phyloP scores from a whole-genome alignment of 75 land plant species.

The Sequoiadendron giganteum region DNA sequence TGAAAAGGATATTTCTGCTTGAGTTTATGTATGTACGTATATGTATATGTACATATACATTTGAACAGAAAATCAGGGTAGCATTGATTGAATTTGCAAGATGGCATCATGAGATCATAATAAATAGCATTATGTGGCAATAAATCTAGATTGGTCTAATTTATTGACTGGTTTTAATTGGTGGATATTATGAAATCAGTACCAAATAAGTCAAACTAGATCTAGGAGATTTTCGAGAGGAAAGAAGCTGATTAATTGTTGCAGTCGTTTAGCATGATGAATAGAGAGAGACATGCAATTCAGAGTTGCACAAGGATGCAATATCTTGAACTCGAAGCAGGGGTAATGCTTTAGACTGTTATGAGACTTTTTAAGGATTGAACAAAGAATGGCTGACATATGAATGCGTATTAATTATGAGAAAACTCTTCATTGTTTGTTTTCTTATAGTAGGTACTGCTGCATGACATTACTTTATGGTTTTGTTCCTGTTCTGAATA shows the following conservation, averaged over 20 bases:
- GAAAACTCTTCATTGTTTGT: background rate
- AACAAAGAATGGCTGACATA: background rate
- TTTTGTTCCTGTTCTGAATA: slow-evolving; percentile 4
- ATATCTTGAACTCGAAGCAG: background rate
- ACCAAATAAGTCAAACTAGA: background rate
- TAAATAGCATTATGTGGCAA: background rate
- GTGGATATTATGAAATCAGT: background rate
- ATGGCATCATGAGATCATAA: background rate
- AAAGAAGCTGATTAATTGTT: background rate
- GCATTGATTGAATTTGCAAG: background rate
- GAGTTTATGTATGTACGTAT: background rate
- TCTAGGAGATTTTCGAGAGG: background rate
- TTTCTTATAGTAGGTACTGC: background rate
- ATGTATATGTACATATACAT: background rate
- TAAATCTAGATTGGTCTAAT: background rate
- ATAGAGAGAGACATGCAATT: background rate
- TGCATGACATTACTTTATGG: background rate
- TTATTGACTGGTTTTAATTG: background rate
- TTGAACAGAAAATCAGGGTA: background rate
- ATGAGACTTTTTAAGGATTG: background rate
- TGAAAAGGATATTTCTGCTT: background rate
- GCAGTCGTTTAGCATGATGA: background rate
- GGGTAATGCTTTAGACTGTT: background rate
- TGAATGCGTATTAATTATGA: background rate
- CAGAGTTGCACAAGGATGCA: background rate